Evolutionary conservation across 371 early-diverging fungal genomes (phyloP).

Genomic region (Chytridiales sp.): DNA sequence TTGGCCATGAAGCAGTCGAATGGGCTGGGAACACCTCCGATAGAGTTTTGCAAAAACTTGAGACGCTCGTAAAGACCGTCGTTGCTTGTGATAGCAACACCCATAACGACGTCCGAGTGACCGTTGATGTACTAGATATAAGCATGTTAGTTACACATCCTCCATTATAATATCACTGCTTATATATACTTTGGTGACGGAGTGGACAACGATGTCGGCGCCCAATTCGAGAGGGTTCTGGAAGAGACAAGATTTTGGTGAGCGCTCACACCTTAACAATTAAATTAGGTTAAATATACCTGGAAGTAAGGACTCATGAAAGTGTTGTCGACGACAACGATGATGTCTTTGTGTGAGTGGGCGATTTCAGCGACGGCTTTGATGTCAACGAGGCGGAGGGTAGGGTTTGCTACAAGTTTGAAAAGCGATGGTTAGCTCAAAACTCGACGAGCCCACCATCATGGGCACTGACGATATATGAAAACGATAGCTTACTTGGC

Average conservation of each 20-base stretch:
- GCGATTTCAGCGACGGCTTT: constrained; percentile 75
- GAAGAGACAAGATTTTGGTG: not conserved
- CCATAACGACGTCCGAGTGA: constrained; percentile 97
- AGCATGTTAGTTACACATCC: not conserved
- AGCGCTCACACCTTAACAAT: not conserved
- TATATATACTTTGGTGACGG: constrained; percentile 95
- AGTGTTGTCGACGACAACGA: constrained; percentile 98
- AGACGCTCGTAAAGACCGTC: constrained; percentile 69
- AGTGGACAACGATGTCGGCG: constrained; percentile 97
- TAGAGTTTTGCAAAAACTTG: constrained; percentile 89
- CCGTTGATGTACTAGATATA: constrained; percentile 85
- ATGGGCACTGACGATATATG: not conserved
- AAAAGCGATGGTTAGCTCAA: not conserved
- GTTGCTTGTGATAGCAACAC: constrained; percentile 82
- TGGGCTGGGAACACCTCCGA: constrained; percentile 95
- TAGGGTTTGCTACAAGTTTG: constrained; percentile 75
- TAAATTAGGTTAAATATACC: constrained; percentile 5
- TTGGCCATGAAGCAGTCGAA: constrained; percentile 96
- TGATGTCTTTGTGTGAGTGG: constrained; percentile 68
- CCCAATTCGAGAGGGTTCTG: constrained; percentile 82
- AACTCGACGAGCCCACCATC: not conserved
- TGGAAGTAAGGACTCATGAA: constrained; percentile 97
- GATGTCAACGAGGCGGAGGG: constrained; percentile 92
- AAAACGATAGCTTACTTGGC: constrained; percentile 56
- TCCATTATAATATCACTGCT: not conserved